Evolutionary conservation across 2,329 filamentous ascomycete genomes (phyloP).

Genomic region (Penicillium occitanis): DNA sequence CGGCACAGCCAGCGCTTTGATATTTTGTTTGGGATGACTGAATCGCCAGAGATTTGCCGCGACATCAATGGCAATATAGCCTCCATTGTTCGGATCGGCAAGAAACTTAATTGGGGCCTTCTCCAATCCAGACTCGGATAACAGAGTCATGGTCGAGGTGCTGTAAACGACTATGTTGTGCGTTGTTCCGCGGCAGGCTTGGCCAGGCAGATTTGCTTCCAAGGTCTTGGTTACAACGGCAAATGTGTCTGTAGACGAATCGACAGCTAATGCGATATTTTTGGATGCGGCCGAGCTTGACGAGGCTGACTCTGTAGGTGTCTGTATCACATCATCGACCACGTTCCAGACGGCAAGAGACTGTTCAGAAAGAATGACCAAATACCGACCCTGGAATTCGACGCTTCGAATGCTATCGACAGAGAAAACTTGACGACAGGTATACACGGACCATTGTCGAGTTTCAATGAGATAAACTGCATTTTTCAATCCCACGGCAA

Average conservation of each 20-base stretch:
- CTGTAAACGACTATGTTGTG: constrained; percentile 65
- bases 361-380: constrained; percentile 72
- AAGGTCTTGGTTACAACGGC: constrained; percentile 52
- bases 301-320: constrained; percentile 7
- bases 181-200: constrained; percentile 39
- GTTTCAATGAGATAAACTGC: constrained; percentile 76
- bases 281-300: constrained; percentile 12
- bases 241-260: constrained; percentile 64
- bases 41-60: constrained; percentile 65
- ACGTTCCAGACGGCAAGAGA: constrained; percentile 76
- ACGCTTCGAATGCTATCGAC: constrained; percentile 65
- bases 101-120: constrained; percentile 66
- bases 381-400: constrained; percentile 68
- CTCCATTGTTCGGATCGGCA: constrained; percentile 62
- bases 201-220: constrained; percentile 45
- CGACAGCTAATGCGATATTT: constrained; percentile 61
- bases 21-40: constrained; percentile 26
- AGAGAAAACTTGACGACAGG: constrained; percentile 67
- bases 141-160: constrained; percentile 57
- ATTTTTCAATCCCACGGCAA: constrained; percentile 62
- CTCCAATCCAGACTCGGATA: constrained; percentile 57
- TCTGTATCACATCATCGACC: constrained; percentile 59
- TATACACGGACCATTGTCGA: constrained; percentile 63
- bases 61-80: constrained; percentile 75
- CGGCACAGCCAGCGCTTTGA: constrained; percentile 28